Evolutionary conservation across 1,284 basidiomycete genomes (phyloP), one percentile per base, ranked within the genome.

Genomic region (Schizopora paradoxa): DNA sequence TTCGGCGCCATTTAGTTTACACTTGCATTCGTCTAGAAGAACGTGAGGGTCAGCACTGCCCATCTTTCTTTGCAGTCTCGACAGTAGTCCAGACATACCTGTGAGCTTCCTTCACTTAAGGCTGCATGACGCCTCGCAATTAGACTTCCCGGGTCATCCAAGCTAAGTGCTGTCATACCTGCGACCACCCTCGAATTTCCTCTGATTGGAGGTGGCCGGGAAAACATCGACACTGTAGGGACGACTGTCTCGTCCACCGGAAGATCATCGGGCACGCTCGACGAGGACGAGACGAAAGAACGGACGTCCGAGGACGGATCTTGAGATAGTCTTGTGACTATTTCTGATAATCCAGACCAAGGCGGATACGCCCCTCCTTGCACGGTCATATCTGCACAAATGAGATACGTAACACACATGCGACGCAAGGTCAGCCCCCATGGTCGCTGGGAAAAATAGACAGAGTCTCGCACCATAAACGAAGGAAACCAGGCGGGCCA

Each of bases 401-500:
- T 58, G 52, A 58, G 56, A 48, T 50, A 51, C 50, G 61, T 49
- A 45, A 54, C 55, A 54, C 29, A 23, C 56, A 41, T 54, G 45
- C 38, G 59, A 54, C 42, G 52, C 55, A 22, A 28, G 19, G 7
- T 43, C 19, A 18, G 10, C 6, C 14, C 13, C 29, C 13, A 16
- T 4, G 13, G 25, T 44, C 29, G 50, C 22, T 29, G 43, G 14
- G 33, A 39, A 37, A 38, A 14, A 48, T 25, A 31, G 38, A 36
- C 35, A 23, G 35, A 43, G 18, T 45, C 27, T 64, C 74, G 60
- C 60, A 78, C 80, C 70, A 54, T 69, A 75, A 40, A 84, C 62
- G 33, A 66, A 61, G 29, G 76, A 75, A 16, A 81, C 65, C 25
- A 88, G 70, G 35, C 88, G 77, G 10, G 92, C 84, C 1, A 94